Evolutionary conservation across 139 green algal genomes (phyloP).

Genomic region (Chlamydomonas asymmetrica): DNA sequence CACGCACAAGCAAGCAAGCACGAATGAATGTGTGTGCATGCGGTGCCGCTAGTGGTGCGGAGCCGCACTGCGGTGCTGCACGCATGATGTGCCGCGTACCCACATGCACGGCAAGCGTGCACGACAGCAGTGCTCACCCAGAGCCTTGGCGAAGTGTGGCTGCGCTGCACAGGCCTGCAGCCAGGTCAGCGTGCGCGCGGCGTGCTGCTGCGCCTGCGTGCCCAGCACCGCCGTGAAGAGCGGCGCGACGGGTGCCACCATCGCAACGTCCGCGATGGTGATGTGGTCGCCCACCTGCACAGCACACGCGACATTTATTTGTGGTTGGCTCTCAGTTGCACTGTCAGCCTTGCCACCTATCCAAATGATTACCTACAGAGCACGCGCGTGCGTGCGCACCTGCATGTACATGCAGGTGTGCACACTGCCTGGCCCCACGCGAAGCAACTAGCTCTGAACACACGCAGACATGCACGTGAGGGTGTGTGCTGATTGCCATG

Average conservation of each 20-base stretch:
- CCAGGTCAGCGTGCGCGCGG: slow-evolving; percentile 34
- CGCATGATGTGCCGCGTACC: too few relatives aligned
- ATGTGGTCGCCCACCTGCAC: slow-evolving; percentile 29
- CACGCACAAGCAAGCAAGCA: not conserved
- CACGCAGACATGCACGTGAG: too few relatives aligned
- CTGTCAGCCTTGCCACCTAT: too few relatives aligned
- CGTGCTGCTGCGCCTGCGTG: slow-evolving; percentile 34
- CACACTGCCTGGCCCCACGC: too few relatives aligned
- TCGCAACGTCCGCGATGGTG: slow-evolving; percentile 60
- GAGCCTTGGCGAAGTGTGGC: slow-evolving; percentile 41
- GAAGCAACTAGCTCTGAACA: too few relatives aligned
- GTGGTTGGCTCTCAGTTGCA: too few relatives aligned
- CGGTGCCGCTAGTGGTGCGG: not conserved
- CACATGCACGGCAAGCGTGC: not conserved
- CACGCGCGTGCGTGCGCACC: too few relatives aligned
- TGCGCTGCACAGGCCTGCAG: slow-evolving; percentile 24
- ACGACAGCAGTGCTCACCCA: slow-evolving; percentile 46
- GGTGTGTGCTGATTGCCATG: too few relatives aligned
- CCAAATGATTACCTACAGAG: too few relatives aligned
- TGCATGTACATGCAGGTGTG: too few relatives aligned
- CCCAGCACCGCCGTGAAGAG: slow-evolving; percentile 60
- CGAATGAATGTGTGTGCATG: not conserved
- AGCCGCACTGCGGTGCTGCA: not conserved
- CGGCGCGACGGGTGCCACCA: slow-evolving; percentile 42
- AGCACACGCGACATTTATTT: too few relatives aligned